Evolutionary conservation across 2,329 filamentous ascomycete genomes (phyloP).

Genomic region (Bipolaris cookei): DNA sequence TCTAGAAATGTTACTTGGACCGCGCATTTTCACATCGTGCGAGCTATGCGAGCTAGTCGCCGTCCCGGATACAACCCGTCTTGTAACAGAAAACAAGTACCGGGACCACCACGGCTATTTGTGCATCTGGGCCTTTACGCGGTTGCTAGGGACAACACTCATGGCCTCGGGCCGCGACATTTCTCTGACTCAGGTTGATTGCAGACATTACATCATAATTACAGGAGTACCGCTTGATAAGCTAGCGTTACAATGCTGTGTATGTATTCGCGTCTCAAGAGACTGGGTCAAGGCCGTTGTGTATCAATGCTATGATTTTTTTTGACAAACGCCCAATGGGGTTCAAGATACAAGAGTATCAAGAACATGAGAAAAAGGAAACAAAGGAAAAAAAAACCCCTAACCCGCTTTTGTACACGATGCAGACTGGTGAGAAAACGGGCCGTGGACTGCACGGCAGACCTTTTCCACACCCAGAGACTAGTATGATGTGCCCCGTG

Average conservation of each 20-base stretch:
- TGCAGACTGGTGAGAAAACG: slow-evolving; percentile 17
- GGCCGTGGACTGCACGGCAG: slow-evolving; percentile 25
- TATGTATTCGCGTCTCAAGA: slow-evolving; percentile 30
- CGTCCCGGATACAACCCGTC: neutral
- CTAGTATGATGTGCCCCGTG: slow-evolving; percentile 26
- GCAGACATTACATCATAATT: slow-evolving; percentile 1
- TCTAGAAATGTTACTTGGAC: slow-evolving; percentile 9
- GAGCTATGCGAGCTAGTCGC: neutral
- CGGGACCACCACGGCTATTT: slow-evolving; percentile 5
- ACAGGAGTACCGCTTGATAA: slow-evolving; percentile 12
- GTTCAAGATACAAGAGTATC: slow-evolving; percentile 25
- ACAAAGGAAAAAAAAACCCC: slow-evolving; percentile 14
- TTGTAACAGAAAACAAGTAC: slow-evolving; percentile 6
- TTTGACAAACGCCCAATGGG: slow-evolving; percentile 15
- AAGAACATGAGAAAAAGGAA: slow-evolving; percentile 16
- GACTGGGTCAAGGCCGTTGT: slow-evolving; percentile 20
- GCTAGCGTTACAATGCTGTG: slow-evolving; percentile 33
- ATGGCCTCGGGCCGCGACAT: slow-evolving; percentile 4
- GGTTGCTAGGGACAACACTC: slow-evolving; percentile 7
- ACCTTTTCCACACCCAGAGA: slow-evolving; percentile 20
- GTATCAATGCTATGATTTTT: slow-evolving; percentile 24
- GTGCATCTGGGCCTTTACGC: neutral
- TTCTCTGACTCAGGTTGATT: neutral
- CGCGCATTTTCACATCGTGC: neutral
- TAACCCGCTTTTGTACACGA: slow-evolving; percentile 44